A percentile compares a stretch with the other conserved stretches of the same genome.
Conservation (phyloP, 129 eudicot genomes). For the Lactuca saligna region DNA sequence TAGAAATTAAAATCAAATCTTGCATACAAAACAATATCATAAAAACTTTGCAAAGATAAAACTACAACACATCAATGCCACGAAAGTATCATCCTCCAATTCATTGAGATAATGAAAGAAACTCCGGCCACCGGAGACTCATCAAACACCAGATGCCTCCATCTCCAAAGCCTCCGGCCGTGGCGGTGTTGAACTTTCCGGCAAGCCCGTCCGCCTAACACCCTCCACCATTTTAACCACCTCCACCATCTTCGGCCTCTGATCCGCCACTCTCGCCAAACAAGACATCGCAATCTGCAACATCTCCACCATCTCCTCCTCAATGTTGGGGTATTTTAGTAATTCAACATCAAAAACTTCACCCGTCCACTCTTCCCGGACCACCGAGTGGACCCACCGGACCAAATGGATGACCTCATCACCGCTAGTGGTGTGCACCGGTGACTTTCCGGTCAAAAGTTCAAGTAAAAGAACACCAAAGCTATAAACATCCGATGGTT, state of each 20-base stretch:
- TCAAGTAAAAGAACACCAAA: conserved; percentile 88
- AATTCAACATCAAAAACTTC: conserved; percentile 92
- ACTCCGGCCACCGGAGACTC: conserved; percentile 14
- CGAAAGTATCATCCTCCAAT: conserved; percentile 13
- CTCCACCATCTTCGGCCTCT: conserved; percentile 78
- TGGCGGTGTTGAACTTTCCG: conserved; percentile 38
- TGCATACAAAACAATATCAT: conserved; percentile 27
- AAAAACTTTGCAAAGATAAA: conserved; percentile 30
- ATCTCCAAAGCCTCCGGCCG: conserved; percentile 33
- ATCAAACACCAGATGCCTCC: conserved; percentile 16
- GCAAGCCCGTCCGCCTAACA: conserved; percentile 51
- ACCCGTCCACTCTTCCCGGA: conserved; percentile 96
- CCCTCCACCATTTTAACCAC: conserved; percentile 74
- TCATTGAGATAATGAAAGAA: conserved; percentile 67
- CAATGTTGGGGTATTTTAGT: conserved; percentile 74
- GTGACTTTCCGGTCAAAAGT: conserved; percentile 86
- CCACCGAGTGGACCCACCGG: conserved; percentile 98
- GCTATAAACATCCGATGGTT: conserved; percentile 85
- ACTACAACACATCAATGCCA: conserved; percentile 26
- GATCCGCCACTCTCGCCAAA: conserved; percentile 75
- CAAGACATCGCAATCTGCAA: conserved; percentile 87
- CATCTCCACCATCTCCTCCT: conserved; percentile 93
- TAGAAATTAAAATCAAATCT: conserved; percentile 18
- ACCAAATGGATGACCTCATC: conserved; percentile 89
- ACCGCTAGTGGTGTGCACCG: conserved; percentile 83